Evolutionary conservation across 805 yeast species (phyloP).

Genomic region (Vanderwaltozyma polyspora): DNA sequence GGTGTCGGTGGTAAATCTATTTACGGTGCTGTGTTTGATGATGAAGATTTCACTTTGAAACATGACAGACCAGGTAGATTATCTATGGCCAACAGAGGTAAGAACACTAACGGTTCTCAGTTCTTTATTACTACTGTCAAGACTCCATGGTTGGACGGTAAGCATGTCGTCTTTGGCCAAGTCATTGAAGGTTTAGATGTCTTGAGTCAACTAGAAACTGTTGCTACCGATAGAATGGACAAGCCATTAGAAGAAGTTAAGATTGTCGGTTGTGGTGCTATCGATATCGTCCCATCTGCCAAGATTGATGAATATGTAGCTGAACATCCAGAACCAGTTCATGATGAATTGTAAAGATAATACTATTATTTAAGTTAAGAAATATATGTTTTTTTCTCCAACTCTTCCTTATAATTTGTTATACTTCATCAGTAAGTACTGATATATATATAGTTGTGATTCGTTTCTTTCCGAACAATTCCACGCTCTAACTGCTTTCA

Average conservation of each 20-base stretch:
- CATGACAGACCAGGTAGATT: conserved; percentile 71
- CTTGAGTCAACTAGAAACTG: conserved; percentile 66
- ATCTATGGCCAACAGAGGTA: conserved; percentile 96
- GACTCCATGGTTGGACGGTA: conserved; percentile 77
- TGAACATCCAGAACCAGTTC: conserved; percentile 1
- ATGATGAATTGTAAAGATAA: conserved; percentile 4
- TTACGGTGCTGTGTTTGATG: conserved; percentile 58
- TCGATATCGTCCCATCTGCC: conserved; percentile 8
- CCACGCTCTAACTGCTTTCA: too few relatives aligned
- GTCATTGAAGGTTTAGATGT: conserved; percentile 70
- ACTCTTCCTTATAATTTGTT: too few relatives aligned
- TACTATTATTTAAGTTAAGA: too few relatives aligned
- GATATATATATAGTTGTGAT: too few relatives aligned
- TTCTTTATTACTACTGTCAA: conserved; percentile 75
- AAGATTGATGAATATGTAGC: too few relatives aligned
- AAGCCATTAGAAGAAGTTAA: conserved; percentile 7
- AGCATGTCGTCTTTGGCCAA: conserved; percentile 89
- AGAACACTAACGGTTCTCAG: conserved; percentile 93
- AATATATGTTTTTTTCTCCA: too few relatives aligned
- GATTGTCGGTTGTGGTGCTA: conserved; percentile 8
- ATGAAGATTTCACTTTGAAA: conserved; percentile 56
- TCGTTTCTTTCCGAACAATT: too few relatives aligned
- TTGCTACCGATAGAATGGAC: conserved; percentile 8
- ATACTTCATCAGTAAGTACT: too few relatives aligned
- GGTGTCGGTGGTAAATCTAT: conserved; percentile 93